A percentile compares a stretch with the other conserved stretches of the same genome.
Conservation (phyloP, 306 rosid genomes). For the Neltuma alba region DNA sequence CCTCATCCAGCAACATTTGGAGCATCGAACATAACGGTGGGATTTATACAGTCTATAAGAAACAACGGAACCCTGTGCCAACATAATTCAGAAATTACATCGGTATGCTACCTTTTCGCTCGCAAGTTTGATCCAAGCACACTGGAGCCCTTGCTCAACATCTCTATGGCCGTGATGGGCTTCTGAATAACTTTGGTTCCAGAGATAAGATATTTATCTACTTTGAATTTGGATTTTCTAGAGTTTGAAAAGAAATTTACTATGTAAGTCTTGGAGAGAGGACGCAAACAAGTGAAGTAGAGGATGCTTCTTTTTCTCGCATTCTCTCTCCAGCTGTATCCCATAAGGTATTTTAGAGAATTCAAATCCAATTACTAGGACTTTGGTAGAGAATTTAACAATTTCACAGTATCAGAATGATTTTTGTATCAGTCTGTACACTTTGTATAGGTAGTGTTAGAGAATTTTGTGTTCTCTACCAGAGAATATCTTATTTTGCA, state of each 20-base stretch:
- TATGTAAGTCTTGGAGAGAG: background rate
- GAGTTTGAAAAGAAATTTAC: background rate
- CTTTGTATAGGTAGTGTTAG: conserved; percentile 48
- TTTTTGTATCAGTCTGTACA: conserved; percentile 32
- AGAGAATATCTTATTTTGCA: conserved; percentile 37
- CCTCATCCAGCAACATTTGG: conserved; percentile 86
- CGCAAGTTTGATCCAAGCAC: conserved; percentile 80
- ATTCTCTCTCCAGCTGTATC: background rate
- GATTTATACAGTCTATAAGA: conserved; percentile 65
- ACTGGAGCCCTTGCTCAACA: conserved; percentile 68
- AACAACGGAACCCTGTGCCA: conserved; percentile 63
- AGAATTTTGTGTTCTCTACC: conserved; percentile 40
- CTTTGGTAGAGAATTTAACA: conserved; percentile 35
- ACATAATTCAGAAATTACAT: conserved; percentile 69
- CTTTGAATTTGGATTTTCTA: conserved; percentile 23
- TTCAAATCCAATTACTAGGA: conserved; percentile 15
- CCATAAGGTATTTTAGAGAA: background rate
- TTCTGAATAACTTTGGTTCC: conserved; percentile 49
- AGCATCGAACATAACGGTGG: conserved; percentile 53
- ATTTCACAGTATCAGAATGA: background rate
- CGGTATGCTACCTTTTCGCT: conserved; percentile 88
- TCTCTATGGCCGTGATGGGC: conserved; percentile 66
- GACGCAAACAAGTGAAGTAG: background rate
- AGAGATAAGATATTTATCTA: conserved; percentile 13
- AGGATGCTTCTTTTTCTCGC: background rate